phyloP scores from a whole-genome alignment of 768 basidiomycete species.

The Porpolomopsis calyptriformis region DNA sequence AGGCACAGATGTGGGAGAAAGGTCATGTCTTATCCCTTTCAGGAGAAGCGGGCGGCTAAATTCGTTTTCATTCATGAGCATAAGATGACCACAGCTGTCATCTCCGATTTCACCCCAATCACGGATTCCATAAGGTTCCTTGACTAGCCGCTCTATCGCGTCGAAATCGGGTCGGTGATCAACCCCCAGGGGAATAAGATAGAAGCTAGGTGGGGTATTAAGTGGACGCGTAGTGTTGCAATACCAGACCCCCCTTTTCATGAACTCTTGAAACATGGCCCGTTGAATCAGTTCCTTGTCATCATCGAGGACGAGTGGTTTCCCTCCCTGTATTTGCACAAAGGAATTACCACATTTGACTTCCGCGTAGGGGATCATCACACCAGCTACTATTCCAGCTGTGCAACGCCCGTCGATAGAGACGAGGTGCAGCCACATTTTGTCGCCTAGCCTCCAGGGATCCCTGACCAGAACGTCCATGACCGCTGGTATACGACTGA shows the following conservation, averaged over 20 bases:
- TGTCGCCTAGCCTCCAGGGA: constrained; percentile 47
- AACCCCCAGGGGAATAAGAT: constrained; percentile 51
- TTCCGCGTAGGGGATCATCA: constrained; percentile 38
- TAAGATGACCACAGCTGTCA: constrained; percentile 35
- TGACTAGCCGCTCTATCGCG: constrained; percentile 40
- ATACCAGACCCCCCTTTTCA: constrained; percentile 48
- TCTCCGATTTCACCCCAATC: constrained; percentile 49
- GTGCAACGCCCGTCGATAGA: constrained; percentile 36
- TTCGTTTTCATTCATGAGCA: constrained; percentile 47
- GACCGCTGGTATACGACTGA: constrained; percentile 37
- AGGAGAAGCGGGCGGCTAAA: constrained; percentile 47
- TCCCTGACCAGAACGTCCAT: constrained; percentile 54
- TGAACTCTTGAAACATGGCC: constrained; percentile 53
- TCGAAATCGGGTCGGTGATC: constrained; percentile 43
- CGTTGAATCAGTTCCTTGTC: constrained; percentile 39
- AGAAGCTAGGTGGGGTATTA: constrained; percentile 41
- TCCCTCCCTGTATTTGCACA: constrained; percentile 26
- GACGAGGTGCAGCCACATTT: constrained; percentile 56
- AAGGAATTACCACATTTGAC: constrained; percentile 28
- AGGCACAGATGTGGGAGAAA: constrained; percentile 55
- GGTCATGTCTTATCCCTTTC: constrained; percentile 48
- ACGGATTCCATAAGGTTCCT: constrained; percentile 36
- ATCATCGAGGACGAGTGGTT: constrained; percentile 29
- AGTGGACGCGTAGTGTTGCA: constrained; percentile 52
- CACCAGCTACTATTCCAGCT: constrained; percentile 62